Base-by-base conservation (phyloP, 164 flowering plant species). In the Santalum album region DNA sequence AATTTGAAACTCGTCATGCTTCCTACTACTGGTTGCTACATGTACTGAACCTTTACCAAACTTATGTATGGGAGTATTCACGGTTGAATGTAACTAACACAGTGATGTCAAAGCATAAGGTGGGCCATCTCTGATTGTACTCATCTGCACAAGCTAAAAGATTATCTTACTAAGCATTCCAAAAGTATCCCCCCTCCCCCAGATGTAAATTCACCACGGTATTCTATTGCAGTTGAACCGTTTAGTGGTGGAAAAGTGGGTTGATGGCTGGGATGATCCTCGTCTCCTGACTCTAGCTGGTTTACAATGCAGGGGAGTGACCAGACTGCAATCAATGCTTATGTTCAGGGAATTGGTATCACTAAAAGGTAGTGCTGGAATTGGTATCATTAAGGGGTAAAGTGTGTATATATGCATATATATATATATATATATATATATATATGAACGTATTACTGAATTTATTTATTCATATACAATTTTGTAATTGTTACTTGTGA, bases 231-330 rank as follows among this genome's bases (percentile, higher is more conserved):
- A 92, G 99, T 72, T 90, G 59, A 94, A 90, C 49, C 82, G 75
- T 15, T 71, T 94, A 50, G 99, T 94, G 54, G 90, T 82, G 22
- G 91, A 94, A 23, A 87, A 82, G 50, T 82, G 82, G 83, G 97
- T 94, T 64, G 95, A 85, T 69, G 95, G 99, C 42, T 94, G 99
- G 99, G 99, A 94, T 76, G 99, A 94, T 61, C 99, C 99, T 7
- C 96, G 97, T 38, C 75, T 94, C 27, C 82, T 90, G 96, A 94
- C 99, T 35, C 78, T 94, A 19, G 96, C 97, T 75, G 99, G 95
- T 65, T 74, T 94, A 65, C 62, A 90, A 12, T 87, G 97, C 49
- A 80, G 97, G 55, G 99, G 99, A 55, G 85, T 90, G 56, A 78
- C 96, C 58, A 96, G 54, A 77, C 83, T 51, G 65, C 99, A 25